These are phyloP conservation scores for Lactuca saligna DNA, from an alignment of 129 eudicot genomes.

Conservation along the genomic window DNA sequence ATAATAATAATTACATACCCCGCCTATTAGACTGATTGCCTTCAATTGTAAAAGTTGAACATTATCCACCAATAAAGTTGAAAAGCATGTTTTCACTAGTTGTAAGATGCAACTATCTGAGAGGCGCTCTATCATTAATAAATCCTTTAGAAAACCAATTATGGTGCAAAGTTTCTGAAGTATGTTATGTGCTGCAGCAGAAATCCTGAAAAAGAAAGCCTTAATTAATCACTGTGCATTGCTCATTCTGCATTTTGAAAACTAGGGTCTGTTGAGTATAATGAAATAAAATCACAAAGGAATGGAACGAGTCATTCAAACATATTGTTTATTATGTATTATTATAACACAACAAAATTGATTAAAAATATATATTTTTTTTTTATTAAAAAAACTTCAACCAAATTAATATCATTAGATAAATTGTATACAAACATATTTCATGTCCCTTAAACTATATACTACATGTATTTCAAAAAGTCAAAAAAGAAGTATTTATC, in stretches of 20 bases:
- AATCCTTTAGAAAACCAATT: constrained; percentile 70
- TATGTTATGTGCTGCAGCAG: constrained; percentile 64
- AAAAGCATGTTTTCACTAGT: constrained; percentile 73
- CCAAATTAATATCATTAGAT: no score
- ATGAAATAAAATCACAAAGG: neutral
- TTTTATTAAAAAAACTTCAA: no score
- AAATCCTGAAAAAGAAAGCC: constrained; percentile 45
- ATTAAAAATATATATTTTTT: no score
- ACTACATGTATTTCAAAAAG: no score
- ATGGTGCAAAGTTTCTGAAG: constrained; percentile 86
- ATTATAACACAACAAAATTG: neutral
- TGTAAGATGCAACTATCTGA: constrained; percentile 97
- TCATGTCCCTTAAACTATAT: no score
- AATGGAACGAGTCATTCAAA: neutral
- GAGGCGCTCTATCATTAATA: constrained; percentile 73
- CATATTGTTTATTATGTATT: neutral
- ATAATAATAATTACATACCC: constrained; percentile 53
- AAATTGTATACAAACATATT: no score
- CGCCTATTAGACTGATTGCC: constrained; percentile 84
- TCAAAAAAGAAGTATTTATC: no score
- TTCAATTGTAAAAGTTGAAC: constrained; percentile 91
- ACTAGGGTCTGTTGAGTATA: neutral
- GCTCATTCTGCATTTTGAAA: constrained; percentile 3
- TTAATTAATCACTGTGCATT: constrained; percentile 20
- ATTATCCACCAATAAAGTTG: constrained; percentile 86